These are phyloP conservation scores for Dactylorhiza incarnata DNA, from an alignment of 106 monocot species.

Conservation along the genomic window DNA sequence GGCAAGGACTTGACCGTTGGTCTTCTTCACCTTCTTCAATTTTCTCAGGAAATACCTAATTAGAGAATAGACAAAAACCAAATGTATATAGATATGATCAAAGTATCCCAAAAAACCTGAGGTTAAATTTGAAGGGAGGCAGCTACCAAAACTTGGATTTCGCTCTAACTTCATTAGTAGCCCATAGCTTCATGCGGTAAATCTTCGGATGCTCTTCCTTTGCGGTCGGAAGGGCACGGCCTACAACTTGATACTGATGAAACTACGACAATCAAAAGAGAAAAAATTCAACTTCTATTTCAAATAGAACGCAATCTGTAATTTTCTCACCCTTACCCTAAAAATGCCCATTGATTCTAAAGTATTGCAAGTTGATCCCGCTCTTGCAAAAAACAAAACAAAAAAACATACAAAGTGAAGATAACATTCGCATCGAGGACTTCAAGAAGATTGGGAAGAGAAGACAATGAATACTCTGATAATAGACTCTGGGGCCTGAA, in stretches of 20 bases:
- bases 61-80: background rate
- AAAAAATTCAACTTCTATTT: background rate
- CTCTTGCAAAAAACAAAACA: background rate
- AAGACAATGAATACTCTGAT: no score
- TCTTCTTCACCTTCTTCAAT: constrained; percentile 94
- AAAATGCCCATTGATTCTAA: background rate
- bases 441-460: no score
- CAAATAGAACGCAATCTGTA: background rate
- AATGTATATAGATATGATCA: background rate
- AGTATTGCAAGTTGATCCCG: background rate
- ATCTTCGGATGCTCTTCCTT: constrained; percentile 80
- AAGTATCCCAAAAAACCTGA: background rate
- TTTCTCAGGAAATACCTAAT: constrained; percentile 89
- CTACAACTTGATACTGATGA: constrained; percentile 93
- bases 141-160: constrained; percentile 85
- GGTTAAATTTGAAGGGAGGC: background rate
- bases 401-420: no score
- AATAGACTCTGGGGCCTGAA: no score
- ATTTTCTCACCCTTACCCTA: background rate
- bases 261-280: constrained; percentile 33
- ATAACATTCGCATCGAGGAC: no score
- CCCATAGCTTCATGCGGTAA: constrained; percentile 93
- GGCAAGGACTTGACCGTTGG: constrained; percentile 79
- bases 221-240: constrained; percentile 59
- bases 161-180: constrained; percentile 86